A percentile compares a stretch with the other conserved stretches of the same genome.
Conservation (phyloP, 2,329 filamentous ascomycete genomes). For the Claviceps fusiformis region DNA sequence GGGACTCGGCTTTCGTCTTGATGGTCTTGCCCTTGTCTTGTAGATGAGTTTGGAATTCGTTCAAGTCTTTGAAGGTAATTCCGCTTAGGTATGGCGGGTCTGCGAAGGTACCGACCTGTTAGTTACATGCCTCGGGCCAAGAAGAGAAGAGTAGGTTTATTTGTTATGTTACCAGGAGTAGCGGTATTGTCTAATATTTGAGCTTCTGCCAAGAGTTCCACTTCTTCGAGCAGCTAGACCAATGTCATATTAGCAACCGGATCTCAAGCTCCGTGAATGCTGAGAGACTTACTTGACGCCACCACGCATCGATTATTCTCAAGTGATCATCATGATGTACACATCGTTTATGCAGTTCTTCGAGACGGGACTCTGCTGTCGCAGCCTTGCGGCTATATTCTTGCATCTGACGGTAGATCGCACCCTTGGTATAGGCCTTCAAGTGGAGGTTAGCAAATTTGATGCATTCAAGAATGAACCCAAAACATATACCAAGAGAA, state of each 20-base stretch:
- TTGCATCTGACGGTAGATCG: constrained; percentile 93
- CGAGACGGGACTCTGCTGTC: constrained; percentile 66
- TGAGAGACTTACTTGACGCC: constrained; percentile 59
- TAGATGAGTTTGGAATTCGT: constrained; percentile 72
- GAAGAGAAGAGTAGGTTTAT: not conserved
- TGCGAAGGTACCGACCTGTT: constrained; percentile 16
- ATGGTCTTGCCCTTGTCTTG: constrained; percentile 64
- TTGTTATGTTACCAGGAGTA: constrained; percentile 12
- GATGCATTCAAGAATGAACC: not conserved
- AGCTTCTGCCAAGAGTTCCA: constrained; percentile 44
- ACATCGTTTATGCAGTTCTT: constrained; percentile 64
- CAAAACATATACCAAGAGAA: not conserved
- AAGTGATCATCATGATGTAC: constrained; percentile 86
- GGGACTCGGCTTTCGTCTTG: constrained; percentile 54
- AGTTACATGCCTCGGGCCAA: constrained; percentile 6
- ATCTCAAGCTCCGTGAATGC: not conserved
- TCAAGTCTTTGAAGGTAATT: constrained; percentile 47
- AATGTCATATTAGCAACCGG: constrained; percentile 2
- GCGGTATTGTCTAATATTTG: constrained; percentile 19
- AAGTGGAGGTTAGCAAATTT: constrained; percentile 4
- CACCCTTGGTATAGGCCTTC: constrained; percentile 56
- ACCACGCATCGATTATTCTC: constrained; percentile 83
- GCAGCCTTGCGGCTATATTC: constrained; percentile 89
- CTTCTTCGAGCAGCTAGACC: constrained; percentile 46
- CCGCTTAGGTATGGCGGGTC: constrained; percentile 43